Evolutionary conservation across 495 filamentous ascomycete genomes (phyloP).

Genomic region (Pyronema domesticum): DNA sequence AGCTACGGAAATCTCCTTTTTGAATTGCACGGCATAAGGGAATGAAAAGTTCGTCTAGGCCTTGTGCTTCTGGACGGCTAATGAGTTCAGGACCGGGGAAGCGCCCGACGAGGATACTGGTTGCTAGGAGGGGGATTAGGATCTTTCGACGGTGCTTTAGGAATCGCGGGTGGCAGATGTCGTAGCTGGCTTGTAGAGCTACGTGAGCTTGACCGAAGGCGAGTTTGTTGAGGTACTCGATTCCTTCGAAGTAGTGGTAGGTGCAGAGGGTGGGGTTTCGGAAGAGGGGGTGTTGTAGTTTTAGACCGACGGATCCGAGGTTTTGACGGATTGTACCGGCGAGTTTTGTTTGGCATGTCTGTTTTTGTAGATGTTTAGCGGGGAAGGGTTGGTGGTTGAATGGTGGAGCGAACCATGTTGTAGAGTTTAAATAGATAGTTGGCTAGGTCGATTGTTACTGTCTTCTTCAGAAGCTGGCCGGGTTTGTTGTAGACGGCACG

Average conservation of each 20-base stretch:
- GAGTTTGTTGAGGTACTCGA: not conserved
- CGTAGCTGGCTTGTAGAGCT: slow-evolving; percentile 30
- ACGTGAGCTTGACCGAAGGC: not conserved
- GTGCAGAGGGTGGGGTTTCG: not conserved
- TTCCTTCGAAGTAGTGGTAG: not conserved
- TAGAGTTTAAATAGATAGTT: not conserved
- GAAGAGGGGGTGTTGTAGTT: not conserved
- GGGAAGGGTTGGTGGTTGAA: not conserved
- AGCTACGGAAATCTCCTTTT: slow-evolving; percentile 59
- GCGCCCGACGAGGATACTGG: slow-evolving; percentile 68
- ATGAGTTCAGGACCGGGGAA: slow-evolving; percentile 56
- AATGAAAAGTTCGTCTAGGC: slow-evolving; percentile 51
- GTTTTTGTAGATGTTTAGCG: not conserved
- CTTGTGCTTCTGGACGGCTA: slow-evolving; percentile 49
- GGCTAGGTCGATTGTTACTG: not conserved
- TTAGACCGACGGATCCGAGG: not conserved
- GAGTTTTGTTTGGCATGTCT: not conserved
- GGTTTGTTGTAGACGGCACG: not conserved
- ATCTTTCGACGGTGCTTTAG: slow-evolving; percentile 58
- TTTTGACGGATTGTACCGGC: not conserved
- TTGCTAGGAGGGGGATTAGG: slow-evolving; percentile 65
- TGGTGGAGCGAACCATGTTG: slow-evolving; percentile 1
- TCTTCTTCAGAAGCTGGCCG: not conserved
- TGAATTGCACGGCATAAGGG: slow-evolving; percentile 58
- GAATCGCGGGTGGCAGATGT: slow-evolving; percentile 51